Base-by-base conservation (phyloP, 352 stramenopile genomes). In the Blastocystis sp. region DNA sequence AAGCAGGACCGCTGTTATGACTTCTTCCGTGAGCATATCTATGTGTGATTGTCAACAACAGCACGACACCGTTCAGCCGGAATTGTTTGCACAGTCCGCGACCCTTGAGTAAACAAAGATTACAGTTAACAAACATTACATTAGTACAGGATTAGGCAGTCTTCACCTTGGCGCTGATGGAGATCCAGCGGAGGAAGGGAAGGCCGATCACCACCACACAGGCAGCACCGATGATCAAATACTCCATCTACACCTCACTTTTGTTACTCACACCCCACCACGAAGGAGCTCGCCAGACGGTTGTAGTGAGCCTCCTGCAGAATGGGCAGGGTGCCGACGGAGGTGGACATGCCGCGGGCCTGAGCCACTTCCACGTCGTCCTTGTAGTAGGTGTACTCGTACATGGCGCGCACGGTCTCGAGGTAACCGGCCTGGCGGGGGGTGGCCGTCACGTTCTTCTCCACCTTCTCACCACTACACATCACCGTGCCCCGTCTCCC, bases 281-380 rank as follows among this genome's bases (percentile, higher is more conserved):
- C 41, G 23, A 74, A 74, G 4, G 34, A 53, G 41, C 64, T 74
- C 11, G 64, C 40, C n/a, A 74, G 23, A 74, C 64, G 64, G 11
- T 48, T 28, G 23, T 53, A 74, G n/a, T 74, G 64, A 19, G 64
- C 64, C 19, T 74, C 64, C 64, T 74, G 64, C 5, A 74, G 64
- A 74, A 74, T 69, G 62, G 62, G 62, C 7, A 69, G 62, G 7
- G 62, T 69, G 40, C 62, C 62, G 7, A 69, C 40, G 40, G 62
- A 69, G 40, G 62, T 45, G 40, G 62, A 69, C 48, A 56, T 56
- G 48, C 48, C 48, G 48, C 48, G 48, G 11, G 48, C 48, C 48
- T 56, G 48, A 56, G 48, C 48, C 48, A 56, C 48, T 56, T 56
- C 48, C 48, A 17, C 48, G 48, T 56, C 48, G 48, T 56, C 48